Base-by-base conservation (phyloP, 2,329 filamentous ascomycete genomes). In the Rhynchosporium graminicola region DNA sequence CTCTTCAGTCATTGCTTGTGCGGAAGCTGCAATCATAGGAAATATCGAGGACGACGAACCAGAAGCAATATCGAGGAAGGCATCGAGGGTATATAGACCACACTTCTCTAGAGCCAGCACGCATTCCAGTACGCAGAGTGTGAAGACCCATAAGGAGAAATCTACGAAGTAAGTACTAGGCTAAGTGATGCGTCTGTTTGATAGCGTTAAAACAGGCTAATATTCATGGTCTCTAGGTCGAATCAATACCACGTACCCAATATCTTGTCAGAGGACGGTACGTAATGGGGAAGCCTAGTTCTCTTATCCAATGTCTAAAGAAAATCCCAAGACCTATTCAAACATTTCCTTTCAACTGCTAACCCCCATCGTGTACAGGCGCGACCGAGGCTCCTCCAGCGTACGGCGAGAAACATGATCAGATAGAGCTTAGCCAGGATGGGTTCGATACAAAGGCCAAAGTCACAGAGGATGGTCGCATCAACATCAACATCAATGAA, bases 401-500 rank as follows among this genome's bases (percentile, higher is more conserved):
- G 0, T 89, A 88, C 69, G 86, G 85, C 67, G 82, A 84, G 26
- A 74, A 78, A 13, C 80, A 80, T 59, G 79, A 85, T 66, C 79
- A 83, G 59, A 72, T 89, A 29, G 80, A 84, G 62, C 81, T 89
- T 63, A 83, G 80, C 26, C 85, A 87, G 68, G 79, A 84, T 50
- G 86, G 86, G 13, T 84, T 89, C 63, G 81, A 85, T 56, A 87
- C 86, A 29, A 83, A 82, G 45, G 87, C 86, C 47, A 79, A 79
- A 33, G 76, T 89, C 31, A 86, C 70, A 86, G 89, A 84, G 64
- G 88, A 93, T 77, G 91, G 91, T 29, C 85, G 91, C 71, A 82
- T 95, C 69, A 87, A 92, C 71, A 92, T 95, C 77, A 87, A 87
- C 65, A 91, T 95, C 76, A 87, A 88, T 71, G 87, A 92, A 73